phyloP scores from a whole-genome alignment of 257 asterid species.

The Thymus quinquecostatus region DNA sequence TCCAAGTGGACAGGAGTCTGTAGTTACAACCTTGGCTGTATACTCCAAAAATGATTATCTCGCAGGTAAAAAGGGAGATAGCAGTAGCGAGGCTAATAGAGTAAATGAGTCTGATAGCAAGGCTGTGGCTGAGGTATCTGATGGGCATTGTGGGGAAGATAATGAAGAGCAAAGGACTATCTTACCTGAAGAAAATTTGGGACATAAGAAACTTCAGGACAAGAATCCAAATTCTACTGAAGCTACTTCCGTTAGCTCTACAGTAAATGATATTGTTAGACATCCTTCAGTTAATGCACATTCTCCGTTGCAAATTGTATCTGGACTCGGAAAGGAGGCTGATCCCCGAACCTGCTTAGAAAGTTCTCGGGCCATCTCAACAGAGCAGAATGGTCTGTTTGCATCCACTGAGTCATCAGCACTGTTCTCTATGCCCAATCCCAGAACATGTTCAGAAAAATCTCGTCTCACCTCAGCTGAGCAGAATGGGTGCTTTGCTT shows the following conservation, averaged over 20 bases:
- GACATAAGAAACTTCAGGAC: conserved; percentile 32
- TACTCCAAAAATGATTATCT: conserved; percentile 35
- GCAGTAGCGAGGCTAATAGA: conserved; percentile 30
- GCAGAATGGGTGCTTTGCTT: conserved; percentile 39
- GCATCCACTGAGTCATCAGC: conserved; percentile 43
- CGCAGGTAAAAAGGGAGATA: conserved; percentile 40
- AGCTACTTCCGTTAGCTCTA: conserved; percentile 32
- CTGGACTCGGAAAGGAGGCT: conserved; percentile 41
- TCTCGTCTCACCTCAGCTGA: conserved; percentile 39
- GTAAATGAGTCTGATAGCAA: conserved; percentile 31
- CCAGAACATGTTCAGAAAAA: conserved; percentile 36
- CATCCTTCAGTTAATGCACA: conserved; percentile 34
- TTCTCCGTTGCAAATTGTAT: conserved; percentile 36
- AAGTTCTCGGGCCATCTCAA: conserved; percentile 38
- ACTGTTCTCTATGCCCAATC: conserved; percentile 47
- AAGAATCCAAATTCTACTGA: conserved; percentile 35
- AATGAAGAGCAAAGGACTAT: conserved; percentile 36
- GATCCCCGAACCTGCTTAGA: conserved; percentile 36
- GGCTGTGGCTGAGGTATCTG: conserved; percentile 37
- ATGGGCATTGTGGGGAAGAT: conserved; percentile 36
- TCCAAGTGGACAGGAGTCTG: conserved; percentile 35
- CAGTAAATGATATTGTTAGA: conserved; percentile 30
- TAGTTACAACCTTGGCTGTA: conserved; percentile 26
- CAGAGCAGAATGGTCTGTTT: conserved; percentile 38
- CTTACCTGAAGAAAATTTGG: conserved; percentile 34